These are phyloP conservation scores for Phoma sp. DNA, from an alignment of 2,329 filamentous ascomycete species.

Conservation along the genomic window DNA sequence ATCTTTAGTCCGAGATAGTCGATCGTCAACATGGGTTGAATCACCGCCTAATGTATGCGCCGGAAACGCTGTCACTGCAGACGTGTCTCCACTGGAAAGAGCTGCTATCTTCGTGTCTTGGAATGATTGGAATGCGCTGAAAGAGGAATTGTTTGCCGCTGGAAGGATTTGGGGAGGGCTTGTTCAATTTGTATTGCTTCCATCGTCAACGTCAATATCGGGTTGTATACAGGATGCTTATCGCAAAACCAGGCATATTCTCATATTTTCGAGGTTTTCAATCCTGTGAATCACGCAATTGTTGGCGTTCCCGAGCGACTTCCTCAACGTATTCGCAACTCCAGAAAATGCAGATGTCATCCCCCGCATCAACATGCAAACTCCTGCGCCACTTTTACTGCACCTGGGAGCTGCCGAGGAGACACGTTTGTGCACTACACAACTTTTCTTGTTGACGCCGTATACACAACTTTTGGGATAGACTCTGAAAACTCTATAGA, in stretches of 20 bases:
- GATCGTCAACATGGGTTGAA: neutral
- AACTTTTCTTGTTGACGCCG: no score
- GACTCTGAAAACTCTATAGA: no score
- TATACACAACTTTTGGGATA: no score
- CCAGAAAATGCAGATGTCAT: no score
- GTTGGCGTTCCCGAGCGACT: no score
- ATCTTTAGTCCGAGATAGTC: conserved; percentile 8
- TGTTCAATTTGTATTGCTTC: neutral
- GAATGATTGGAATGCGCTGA: neutral
- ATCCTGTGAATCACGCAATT: no score
- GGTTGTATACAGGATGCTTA: no score
- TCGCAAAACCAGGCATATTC: no score
- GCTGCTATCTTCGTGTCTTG: neutral
- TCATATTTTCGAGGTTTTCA: no score
- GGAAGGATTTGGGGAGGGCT: neutral
- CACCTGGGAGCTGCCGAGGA: no score
- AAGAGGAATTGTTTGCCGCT: neutral
- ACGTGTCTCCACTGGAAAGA: neutral
- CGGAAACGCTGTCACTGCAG: neutral
- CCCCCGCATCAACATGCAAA: neutral
- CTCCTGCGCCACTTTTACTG: neutral
- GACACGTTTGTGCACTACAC: no score
- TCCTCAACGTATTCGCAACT: no score
- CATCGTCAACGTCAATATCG: neutral
- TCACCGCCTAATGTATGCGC: neutral